Percentiles rank a stretch among this genome's conserved stretches.
These are phyloP conservation scores for Trypanosoma congolense DNA, from an alignment of 208 protist species.

Conservation along the genomic window DNA sequence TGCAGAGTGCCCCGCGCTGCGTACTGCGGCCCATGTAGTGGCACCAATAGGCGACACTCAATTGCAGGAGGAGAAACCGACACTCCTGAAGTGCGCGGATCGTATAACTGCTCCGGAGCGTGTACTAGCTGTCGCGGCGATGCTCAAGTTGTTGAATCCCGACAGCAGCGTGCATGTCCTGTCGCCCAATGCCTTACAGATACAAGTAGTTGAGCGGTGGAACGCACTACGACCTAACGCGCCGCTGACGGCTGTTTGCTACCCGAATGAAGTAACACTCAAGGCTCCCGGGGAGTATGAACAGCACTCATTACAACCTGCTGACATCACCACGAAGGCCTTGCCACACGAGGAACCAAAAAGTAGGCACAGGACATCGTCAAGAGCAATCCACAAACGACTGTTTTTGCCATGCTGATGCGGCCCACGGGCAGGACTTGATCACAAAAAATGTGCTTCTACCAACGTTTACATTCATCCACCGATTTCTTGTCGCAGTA, in stretches of 20 bases:
- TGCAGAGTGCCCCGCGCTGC: neutral
- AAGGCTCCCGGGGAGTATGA: constrained; percentile 51
- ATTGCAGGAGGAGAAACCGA: neutral
- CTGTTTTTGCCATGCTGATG: neutral
- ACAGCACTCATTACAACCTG: neutral
- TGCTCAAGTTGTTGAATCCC: constrained; percentile 86
- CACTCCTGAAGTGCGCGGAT: constrained; percentile 26
- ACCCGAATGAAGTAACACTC: constrained; percentile 58
- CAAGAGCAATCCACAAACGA: neutral
- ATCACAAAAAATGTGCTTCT: no score
- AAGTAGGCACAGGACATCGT: neutral
- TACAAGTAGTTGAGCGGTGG: constrained; percentile 54
- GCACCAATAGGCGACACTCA: neutral
- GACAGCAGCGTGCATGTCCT: constrained; percentile 76
- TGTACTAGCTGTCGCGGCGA: constrained; percentile 72
- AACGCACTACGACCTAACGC: constrained; percentile 24
- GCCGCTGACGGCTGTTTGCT: constrained; percentile 44
- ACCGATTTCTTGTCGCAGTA: no score
- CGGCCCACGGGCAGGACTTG: no score
- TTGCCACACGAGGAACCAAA: neutral
- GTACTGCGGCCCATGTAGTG: neutral
- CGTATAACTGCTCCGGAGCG: constrained; percentile 66
- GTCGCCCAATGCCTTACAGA: constrained; percentile 46
- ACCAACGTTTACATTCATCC: no score
- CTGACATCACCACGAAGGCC: neutral